These are phyloP conservation scores for Mycena albidolilacea DNA, from an alignment of 768 basidiomycete species.

Conservation along the genomic window DNA sequence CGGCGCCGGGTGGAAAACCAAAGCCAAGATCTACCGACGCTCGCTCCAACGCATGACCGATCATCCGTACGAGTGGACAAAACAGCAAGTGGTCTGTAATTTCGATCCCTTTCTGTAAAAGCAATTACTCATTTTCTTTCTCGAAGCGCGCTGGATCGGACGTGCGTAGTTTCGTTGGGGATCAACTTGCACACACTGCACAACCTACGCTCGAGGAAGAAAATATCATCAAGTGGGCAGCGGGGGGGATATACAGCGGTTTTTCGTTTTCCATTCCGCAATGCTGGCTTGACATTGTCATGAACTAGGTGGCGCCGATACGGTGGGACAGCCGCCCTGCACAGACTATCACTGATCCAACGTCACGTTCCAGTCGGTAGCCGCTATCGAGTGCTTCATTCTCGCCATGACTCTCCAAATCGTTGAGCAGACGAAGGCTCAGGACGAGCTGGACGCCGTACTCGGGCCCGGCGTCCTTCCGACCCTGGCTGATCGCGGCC, in stretches of 20 bases:
- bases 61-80: not conserved
- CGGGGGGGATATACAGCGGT: not conserved
- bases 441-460: not conserved
- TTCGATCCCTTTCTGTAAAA: not conserved
- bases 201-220: conserved; percentile 1
- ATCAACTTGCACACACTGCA: not conserved
- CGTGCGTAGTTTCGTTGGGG: no score
- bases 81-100: not conserved
- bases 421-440: not conserved
- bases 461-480: not conserved
- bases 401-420: not conserved
- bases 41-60: not conserved
- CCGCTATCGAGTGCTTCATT: no score
- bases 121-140: not conserved
- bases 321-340: not conserved
- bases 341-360: not conserved
- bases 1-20: not conserved
- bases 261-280: not conserved
- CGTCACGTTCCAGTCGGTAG: not conserved
- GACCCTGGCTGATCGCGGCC: not conserved
- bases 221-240: not conserved
- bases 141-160: not conserved
- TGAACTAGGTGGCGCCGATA: not conserved
- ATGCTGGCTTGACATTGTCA: not conserved
- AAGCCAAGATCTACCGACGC: not conserved